These are phyloP conservation scores for Aspergillus diversus DNA, from an alignment of 495 filamentous ascomycete genomes.

Conservation along the genomic window DNA sequence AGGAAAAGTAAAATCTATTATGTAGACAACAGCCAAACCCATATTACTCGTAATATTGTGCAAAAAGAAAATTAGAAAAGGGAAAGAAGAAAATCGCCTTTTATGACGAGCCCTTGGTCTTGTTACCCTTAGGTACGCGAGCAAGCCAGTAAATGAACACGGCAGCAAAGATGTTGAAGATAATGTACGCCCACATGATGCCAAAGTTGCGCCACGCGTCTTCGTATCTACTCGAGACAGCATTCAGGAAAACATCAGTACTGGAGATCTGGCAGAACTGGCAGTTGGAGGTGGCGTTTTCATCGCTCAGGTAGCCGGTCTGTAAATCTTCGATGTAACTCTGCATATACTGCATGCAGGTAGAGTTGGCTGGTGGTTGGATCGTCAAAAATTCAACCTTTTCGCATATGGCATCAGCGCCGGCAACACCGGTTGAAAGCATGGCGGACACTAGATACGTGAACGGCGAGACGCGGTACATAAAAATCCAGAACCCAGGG, in stretches of 20 bases:
- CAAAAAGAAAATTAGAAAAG: not conserved
- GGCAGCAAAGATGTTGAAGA: constrained; percentile 72
- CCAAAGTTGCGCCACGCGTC: constrained; percentile 78
- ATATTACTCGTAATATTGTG: not conserved
- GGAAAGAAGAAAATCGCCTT: not conserved
- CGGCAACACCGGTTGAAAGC: constrained; percentile 63
- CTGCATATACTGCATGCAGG: constrained; percentile 60
- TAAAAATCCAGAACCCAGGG: constrained; percentile 82
- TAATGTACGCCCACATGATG: constrained; percentile 65
- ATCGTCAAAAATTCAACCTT: constrained; percentile 60
- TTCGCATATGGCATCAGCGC: constrained; percentile 60
- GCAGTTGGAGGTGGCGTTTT: constrained; percentile 57
- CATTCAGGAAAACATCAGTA: constrained; percentile 65
- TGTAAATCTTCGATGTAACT: constrained; percentile 51
- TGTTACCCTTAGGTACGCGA: constrained; percentile 68
- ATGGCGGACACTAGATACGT: constrained; percentile 71
- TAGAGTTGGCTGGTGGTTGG: constrained; percentile 48
- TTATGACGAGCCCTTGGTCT: constrained; percentile 34
- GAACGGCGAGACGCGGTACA: constrained; percentile 77
- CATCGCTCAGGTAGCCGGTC: constrained; percentile 42
- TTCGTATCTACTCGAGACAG: constrained; percentile 51
- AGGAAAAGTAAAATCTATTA: not conserved
- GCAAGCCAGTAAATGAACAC: constrained; percentile 79
- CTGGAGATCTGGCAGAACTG: constrained; percentile 61
- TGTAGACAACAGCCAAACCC: not conserved